phyloP scores from a whole-genome alignment of 225 moss, liverwort and hornwort species.

The Sphagnum contortum region DNA sequence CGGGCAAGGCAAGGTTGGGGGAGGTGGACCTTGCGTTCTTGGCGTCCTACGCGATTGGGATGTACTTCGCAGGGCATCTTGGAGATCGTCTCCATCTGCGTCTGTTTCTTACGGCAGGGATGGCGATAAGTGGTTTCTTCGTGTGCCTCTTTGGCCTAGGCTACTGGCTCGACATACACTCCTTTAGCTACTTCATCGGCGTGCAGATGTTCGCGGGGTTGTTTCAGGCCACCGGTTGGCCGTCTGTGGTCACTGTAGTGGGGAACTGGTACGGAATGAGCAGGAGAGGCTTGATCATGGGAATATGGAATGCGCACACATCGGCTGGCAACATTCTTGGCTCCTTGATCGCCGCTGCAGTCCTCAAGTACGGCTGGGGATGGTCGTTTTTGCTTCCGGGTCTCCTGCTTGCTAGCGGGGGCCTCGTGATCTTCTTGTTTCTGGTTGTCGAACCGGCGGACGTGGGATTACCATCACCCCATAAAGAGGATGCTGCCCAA shows the following conservation, averaged over 20 bases:
- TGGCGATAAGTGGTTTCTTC: slow-evolving; percentile 71
- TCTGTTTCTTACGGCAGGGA: slow-evolving; percentile 55
- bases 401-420: slow-evolving; percentile 39
- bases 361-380: slow-evolving; percentile 68
- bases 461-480: slow-evolving; percentile 35
- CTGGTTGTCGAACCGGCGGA: slow-evolving; percentile 68
- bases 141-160: slow-evolving; percentile 74
- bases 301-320: slow-evolving; percentile 90
- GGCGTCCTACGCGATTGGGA: slow-evolving; percentile 67
- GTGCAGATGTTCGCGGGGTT: slow-evolving; percentile 73
- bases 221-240: slow-evolving; percentile 86
- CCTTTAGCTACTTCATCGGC: slow-evolving; percentile 39
- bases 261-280: slow-evolving; percentile 85
- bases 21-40: slow-evolving; percentile 81
- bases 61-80: slow-evolving; percentile 87
- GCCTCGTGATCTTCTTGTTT: slow-evolving; percentile 54
- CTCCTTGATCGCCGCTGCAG: slow-evolving; percentile 56
- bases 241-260: slow-evolving; percentile 68
- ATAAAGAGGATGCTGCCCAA: slow-evolving; percentile 30
- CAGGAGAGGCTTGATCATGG: slow-evolving; percentile 77
- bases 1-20: slow-evolving; percentile 65
- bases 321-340: slow-evolving; percentile 75
- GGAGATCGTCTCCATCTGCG: slow-evolving; percentile 82
- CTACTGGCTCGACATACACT: slow-evolving; percentile 44
- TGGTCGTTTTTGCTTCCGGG: slow-evolving; percentile 86